Conservation (phyloP, 2,329 filamentous ascomycete species). For the Pleomassaria siparia region DNA sequence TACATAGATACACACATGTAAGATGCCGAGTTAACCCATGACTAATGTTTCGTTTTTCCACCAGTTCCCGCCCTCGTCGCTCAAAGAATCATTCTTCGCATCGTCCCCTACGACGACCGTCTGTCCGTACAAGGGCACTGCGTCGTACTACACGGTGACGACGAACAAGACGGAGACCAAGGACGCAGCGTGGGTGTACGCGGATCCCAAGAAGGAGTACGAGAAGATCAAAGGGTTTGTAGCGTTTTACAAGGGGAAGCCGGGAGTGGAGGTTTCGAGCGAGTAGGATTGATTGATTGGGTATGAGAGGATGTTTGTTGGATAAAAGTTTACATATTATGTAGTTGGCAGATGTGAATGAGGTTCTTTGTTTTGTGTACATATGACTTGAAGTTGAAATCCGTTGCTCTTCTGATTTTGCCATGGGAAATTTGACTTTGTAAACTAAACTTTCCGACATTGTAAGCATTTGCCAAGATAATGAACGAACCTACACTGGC, state of each 20-base stretch:
- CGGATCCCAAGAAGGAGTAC: constrained; percentile 52
- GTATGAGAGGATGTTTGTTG: background rate
- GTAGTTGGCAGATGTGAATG: no score
- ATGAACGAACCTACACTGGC: no score
- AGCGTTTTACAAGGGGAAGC: constrained; percentile 57
- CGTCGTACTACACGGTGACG: constrained; percentile 59
- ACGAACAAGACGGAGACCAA: constrained; percentile 51
- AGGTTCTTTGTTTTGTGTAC: no score
- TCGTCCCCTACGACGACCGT: constrained; percentile 51
- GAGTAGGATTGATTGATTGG: background rate
- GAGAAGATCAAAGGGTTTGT: constrained; percentile 57
- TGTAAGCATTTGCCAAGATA: no score
- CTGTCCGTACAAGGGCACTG: constrained; percentile 61
- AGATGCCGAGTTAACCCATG: no score
- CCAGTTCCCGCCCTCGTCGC: constrained; percentile 46
- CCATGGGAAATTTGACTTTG: no score
- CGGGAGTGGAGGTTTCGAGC: constrained; percentile 12
- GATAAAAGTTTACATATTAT: background rate
- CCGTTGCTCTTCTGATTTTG: no score
- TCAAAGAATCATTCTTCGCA: constrained; percentile 47
- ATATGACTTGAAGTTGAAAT: no score
- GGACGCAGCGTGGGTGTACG: constrained; percentile 63
- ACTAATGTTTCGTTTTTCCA: no score
- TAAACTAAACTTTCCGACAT: no score
- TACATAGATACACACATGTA: no score